phyloP scores from a whole-genome alignment of 371 early-diverging fungal genomes.

The Cokeromyces recurvatus region DNA sequence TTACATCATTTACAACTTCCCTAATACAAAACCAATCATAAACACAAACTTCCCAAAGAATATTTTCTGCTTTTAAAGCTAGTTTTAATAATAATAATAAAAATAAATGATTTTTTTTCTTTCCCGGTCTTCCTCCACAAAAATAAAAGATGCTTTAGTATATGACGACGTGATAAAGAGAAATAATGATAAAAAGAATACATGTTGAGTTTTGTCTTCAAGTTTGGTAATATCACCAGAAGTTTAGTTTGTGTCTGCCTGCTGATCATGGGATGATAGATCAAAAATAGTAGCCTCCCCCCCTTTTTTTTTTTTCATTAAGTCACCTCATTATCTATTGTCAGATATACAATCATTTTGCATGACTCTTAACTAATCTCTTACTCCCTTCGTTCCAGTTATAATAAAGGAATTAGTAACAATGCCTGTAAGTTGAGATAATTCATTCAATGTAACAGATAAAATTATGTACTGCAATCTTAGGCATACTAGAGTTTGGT shows the following conservation, averaged over 20 bases:
- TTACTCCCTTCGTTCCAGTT: no score
- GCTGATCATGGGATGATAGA: conserved; percentile 20
- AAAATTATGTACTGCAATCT: conserved; percentile 31
- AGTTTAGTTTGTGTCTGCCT: conserved; percentile 14
- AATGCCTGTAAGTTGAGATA: conserved; percentile 38
- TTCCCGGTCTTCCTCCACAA: no score
- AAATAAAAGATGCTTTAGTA: no score
- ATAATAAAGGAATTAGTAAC: conserved; percentile 38
- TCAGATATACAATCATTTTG: conserved; percentile 30
- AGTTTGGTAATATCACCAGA: conserved; percentile 35
- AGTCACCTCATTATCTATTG: conserved; percentile 36
- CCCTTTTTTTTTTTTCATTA: no score
- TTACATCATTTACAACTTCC: conserved; percentile 39
- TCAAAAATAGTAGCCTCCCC: conserved; percentile 37
- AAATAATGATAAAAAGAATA: no score
- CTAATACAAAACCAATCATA: conserved; percentile 47
- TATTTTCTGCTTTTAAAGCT: conserved; percentile 33
- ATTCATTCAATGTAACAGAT: conserved; percentile 17
- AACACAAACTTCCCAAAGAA: conserved; percentile 35
- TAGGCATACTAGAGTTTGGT: conserved; percentile 39
- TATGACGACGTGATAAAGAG: no score
- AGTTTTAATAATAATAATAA: no score
- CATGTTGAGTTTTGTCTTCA: no score
- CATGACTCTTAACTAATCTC: conserved; percentile 37
- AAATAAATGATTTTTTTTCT: no score